Conservation (phyloP, 1,139 yeast species). For the Blastobotrys persicus region DNA sequence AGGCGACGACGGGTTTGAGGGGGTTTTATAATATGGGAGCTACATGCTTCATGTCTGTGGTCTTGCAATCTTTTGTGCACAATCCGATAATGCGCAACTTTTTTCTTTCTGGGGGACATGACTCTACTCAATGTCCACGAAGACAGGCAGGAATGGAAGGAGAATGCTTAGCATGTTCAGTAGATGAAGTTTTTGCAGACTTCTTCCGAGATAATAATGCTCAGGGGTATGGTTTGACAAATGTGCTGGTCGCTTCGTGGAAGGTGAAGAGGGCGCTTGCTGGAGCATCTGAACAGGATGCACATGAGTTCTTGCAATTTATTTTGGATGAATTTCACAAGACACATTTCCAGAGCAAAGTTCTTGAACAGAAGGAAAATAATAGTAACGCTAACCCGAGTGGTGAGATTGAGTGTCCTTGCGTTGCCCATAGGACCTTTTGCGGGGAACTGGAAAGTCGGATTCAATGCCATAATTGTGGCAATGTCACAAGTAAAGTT, state of each 20-base stretch:
- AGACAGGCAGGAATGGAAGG: conserved; percentile 39
- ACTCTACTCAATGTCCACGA: conserved; percentile 24
- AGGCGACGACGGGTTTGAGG: conserved; percentile 70
- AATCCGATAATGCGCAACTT: conserved; percentile 80
- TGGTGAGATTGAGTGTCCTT: conserved; percentile 49
- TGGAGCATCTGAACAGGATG: conserved; percentile 96
- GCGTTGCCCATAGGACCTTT: conserved; percentile 79
- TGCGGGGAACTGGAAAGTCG: conserved; percentile 73
- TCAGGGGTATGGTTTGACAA: conserved; percentile 73
- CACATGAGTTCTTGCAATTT: conserved; percentile 96
- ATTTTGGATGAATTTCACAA: conserved; percentile 76
- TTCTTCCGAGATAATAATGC: conserved; percentile 55
- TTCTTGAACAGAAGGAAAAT: conserved; percentile 13
- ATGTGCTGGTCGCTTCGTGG: conserved; percentile 78
- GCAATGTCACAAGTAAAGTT: conserved; percentile 59
- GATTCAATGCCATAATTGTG: conserved; percentile 70
- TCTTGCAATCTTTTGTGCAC: conserved; percentile 80
- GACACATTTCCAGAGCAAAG: conserved; percentile 23
- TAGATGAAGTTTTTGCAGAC: conserved; percentile 69
- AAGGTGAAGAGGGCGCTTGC: conserved; percentile 77
- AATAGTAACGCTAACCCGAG: conserved; percentile 12
- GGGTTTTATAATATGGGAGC: conserved; percentile 95
- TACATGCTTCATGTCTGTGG: conserved; percentile 92
- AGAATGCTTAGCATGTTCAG: conserved; percentile 74
- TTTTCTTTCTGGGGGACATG: conserved; percentile 69